Evolutionary conservation across 2,329 filamentous ascomycete genomes (phyloP).

Genomic region (Nemania sp.): DNA sequence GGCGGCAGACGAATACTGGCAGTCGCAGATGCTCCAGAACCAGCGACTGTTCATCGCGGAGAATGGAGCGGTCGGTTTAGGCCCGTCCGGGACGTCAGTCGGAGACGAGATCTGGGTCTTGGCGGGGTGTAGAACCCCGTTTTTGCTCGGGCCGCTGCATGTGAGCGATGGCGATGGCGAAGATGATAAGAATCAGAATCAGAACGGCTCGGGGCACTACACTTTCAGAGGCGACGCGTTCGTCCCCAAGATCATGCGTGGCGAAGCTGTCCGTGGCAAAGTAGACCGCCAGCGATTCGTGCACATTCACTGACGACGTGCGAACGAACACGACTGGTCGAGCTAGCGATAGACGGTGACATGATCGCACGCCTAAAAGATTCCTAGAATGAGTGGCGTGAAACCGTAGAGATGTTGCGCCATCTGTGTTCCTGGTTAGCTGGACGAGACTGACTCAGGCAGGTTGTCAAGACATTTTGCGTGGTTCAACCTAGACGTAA

Average conservation of each 20-base stretch:
- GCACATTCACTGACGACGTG: conserved; percentile 18
- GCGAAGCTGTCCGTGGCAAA: conserved; percentile 24
- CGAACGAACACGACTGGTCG: not conserved
- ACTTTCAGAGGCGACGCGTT: conserved; percentile 21
- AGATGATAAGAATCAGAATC: not conserved
- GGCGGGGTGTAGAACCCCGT: conserved; percentile 22
- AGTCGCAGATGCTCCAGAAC: conserved; percentile 14
- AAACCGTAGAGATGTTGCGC: no score
- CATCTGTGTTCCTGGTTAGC: no score
- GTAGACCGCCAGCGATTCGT: conserved; percentile 17
- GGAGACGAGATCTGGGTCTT: conserved; percentile 28
- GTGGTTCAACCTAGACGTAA: no score
- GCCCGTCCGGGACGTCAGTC: conserved; percentile 17
- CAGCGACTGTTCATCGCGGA: conserved; percentile 27
- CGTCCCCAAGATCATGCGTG: conserved; percentile 19
- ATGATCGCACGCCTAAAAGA: no score
- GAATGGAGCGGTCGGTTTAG: conserved; percentile 23
- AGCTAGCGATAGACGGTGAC: not conserved
- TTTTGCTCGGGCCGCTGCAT: conserved; percentile 16
- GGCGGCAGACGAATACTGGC: conserved; percentile 14
- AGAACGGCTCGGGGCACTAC: conserved; percentile 12
- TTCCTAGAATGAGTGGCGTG: no score
- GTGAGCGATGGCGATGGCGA: not conserved
- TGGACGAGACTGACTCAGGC: no score
- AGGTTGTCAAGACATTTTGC: no score